A percentile compares a stretch with the other conserved stretches of the same genome.
phyloP scores from a whole-genome alignment of 2,329 filamentous ascomycete genomes.

The Akanthomyces uredinophilus region DNA sequence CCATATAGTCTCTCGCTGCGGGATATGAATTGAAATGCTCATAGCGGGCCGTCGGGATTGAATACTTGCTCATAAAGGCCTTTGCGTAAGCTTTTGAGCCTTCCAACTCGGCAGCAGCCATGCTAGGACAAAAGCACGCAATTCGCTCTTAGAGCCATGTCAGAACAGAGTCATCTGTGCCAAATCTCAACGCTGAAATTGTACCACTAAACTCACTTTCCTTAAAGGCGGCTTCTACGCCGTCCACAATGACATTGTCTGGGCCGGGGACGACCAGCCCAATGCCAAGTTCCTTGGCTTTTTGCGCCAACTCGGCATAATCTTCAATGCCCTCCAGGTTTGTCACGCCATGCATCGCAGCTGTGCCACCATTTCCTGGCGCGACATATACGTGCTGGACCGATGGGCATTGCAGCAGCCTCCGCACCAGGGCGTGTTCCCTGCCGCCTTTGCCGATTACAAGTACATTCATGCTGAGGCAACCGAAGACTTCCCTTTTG shows the following conservation, averaged over 20 bases:
- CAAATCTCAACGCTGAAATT: background rate
- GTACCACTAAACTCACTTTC: slow-evolving; percentile 28
- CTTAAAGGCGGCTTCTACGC: slow-evolving; percentile 67
- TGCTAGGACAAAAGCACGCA: slow-evolving; percentile 63
- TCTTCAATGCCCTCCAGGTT: slow-evolving; percentile 54
- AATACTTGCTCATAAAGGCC: slow-evolving; percentile 69
- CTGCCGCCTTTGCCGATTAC: slow-evolving; percentile 70
- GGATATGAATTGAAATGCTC: slow-evolving; percentile 62
- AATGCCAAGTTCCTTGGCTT: slow-evolving; percentile 56
- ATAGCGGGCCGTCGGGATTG: slow-evolving; percentile 69
- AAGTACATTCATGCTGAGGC: slow-evolving; percentile 41
- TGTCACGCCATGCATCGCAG: slow-evolving; percentile 45
- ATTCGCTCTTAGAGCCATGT: slow-evolving; percentile 40
- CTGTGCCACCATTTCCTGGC: slow-evolving; percentile 66
- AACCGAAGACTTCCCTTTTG: background rate
- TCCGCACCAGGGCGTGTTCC: slow-evolving; percentile 74
- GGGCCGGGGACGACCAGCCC: slow-evolving; percentile 70
- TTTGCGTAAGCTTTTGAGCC: slow-evolving; percentile 76
- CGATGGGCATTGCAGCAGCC: slow-evolving; percentile 57
- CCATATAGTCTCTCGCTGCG: slow-evolving; percentile 57
- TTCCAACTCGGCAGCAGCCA: slow-evolving; percentile 66
- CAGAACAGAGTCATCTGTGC: background rate
- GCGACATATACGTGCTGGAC: slow-evolving; percentile 54
- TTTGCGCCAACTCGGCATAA: slow-evolving; percentile 56
- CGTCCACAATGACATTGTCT: slow-evolving; percentile 68